Percentiles rank a stretch among this genome's conserved stretches.
phyloP scores from a whole-genome alignment of 306 rosid genomes.

The Quercus dentata region DNA sequence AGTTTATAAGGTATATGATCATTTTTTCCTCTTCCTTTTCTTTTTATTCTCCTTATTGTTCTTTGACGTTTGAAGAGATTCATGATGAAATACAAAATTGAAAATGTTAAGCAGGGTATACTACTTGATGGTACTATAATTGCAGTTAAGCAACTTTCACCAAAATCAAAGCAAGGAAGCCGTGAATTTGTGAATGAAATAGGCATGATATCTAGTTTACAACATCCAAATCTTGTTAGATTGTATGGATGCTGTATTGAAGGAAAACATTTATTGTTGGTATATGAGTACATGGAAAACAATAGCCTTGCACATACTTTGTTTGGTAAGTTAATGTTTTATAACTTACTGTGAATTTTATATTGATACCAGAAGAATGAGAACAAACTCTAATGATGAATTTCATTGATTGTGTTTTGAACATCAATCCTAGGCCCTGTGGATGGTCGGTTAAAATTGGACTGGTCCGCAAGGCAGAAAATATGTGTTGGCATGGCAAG shows the following conservation, averaged over 20 bases:
- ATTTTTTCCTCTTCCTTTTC: neutral
- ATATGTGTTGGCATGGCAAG: conserved; percentile 77
- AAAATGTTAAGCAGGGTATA: neutral
- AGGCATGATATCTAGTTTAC: conserved; percentile 25
- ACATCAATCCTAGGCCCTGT: conserved; percentile 28
- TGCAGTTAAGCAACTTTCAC: conserved; percentile 26
- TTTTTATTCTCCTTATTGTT: neutral
- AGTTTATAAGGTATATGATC: conserved; percentile 54
- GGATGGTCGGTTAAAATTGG: conserved; percentile 25
- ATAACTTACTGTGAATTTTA: neutral
- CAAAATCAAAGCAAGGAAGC: conserved; percentile 26
- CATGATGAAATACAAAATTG: neutral
- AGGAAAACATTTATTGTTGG: conserved; percentile 14
- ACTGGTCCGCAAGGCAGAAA: conserved; percentile 59
- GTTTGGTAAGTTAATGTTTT: conserved; percentile 19
- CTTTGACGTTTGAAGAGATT: neutral
- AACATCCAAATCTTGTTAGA: conserved; percentile 25
- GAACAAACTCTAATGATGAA: neutral
- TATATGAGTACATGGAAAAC: conserved; percentile 5
- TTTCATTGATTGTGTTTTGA: neutral
- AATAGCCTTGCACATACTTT: conserved; percentile 24
- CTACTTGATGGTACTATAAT: conserved; percentile 14
- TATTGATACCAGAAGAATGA: neutral
- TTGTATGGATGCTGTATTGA: conserved; percentile 27
- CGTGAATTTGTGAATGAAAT: conserved; percentile 23